phyloP scores from a whole-genome alignment of 192 early-diverging fungal species.

The Geosiphon pyriformis region DNA sequence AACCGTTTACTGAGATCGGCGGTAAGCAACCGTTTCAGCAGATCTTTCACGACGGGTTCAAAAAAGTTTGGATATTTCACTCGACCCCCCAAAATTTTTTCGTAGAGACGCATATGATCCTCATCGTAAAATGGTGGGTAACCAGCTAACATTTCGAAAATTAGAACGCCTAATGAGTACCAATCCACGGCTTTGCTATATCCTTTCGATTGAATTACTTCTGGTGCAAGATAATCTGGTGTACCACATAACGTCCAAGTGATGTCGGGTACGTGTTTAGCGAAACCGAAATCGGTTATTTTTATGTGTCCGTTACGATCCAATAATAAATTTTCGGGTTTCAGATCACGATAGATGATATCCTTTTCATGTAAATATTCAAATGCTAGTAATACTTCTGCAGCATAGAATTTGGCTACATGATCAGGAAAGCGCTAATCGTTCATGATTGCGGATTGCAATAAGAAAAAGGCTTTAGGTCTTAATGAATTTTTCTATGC shows the following conservation, averaged over 20 bases:
- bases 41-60: conserved; percentile 74
- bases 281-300: conserved; percentile 87
- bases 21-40: conserved; percentile 75
- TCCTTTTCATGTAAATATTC: conserved; percentile 83
- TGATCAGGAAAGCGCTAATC: conserved; percentile 78
- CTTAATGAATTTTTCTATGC: no score
- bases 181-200: conserved; percentile 93
- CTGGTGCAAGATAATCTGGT: conserved; percentile 81
- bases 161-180: conserved; percentile 90
- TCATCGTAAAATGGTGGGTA: conserved; percentile 96
- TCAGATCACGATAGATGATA: conserved; percentile 89
- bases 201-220: conserved; percentile 89
- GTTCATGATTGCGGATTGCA: no score
- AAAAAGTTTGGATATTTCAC: conserved; percentile 86
- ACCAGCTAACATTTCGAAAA: conserved; percentile 94
- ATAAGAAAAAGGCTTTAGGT: no score
- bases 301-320: conserved; percentile 74
- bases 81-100: conserved; percentile 83
- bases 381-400: conserved; percentile 81
- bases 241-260: conserved; percentile 86
- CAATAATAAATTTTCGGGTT: conserved; percentile 82
- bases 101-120: conserved; percentile 87
- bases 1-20: conserved; percentile 78
- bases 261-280: conserved; percentile 72
- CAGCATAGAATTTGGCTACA: conserved; percentile 85